phyloP scores from a whole-genome alignment of 2,329 filamentous ascomycete species.

The Claviceps fusiformis region DNA sequence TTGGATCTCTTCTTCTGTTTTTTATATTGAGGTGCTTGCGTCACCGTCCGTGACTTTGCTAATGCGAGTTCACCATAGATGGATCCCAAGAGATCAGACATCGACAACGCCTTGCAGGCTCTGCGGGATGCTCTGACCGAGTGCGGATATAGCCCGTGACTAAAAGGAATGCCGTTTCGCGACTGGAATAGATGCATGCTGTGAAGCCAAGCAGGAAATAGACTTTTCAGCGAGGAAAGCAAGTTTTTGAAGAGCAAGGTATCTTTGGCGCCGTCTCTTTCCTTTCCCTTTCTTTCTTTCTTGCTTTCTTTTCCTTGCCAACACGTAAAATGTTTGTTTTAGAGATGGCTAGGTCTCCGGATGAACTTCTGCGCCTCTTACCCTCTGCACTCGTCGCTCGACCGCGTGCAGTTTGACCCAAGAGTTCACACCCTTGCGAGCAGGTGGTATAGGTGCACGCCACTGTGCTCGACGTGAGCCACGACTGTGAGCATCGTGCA shows the following conservation, averaged over 20 bases:
- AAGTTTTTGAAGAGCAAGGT: background rate
- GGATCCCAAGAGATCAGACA: conserved; percentile 64
- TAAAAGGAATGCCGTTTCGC: background rate
- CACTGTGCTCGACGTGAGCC: too few relatives aligned
- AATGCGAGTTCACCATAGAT: conserved; percentile 30
- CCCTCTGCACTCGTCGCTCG: background rate
- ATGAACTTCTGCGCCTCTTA: background rate
- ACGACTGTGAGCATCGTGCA: too few relatives aligned
- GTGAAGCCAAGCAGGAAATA: background rate
- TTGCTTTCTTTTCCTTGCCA: background rate
- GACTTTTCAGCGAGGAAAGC: background rate
- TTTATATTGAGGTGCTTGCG: background rate
- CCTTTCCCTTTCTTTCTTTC: too few relatives aligned
- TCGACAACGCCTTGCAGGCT: conserved; percentile 71
- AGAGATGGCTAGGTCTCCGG: background rate
- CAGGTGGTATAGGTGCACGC: background rate
- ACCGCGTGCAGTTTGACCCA: too few relatives aligned
- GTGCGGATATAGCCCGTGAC: conserved; percentile 46
- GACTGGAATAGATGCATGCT: background rate
- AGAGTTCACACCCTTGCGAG: background rate
- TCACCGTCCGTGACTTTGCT: background rate
- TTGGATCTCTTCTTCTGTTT: background rate
- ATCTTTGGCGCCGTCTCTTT: background rate
- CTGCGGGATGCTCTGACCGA: conserved; percentile 63
- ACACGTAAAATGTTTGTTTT: background rate